Evolutionary conservation across 331 rosid species (phyloP), one percentile per base, ranked within the genome.

Genomic region (Rosa hybrid): DNA sequence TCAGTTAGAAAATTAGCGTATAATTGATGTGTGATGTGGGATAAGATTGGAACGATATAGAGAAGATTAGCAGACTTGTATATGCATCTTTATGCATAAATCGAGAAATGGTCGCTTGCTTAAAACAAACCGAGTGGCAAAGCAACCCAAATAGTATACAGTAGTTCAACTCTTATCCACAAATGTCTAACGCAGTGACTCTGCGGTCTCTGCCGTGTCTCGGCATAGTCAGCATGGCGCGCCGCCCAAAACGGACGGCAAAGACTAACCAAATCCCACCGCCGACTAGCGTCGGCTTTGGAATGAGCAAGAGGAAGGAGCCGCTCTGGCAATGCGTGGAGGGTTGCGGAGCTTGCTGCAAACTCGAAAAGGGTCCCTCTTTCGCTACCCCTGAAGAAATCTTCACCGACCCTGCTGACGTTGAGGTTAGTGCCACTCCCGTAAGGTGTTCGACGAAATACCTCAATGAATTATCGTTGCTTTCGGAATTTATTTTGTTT

Each of bases 291-390:
- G 57, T 34, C 12, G 91, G 91, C 73, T 87, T 89, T 46, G 84
- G 89, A 6, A 64, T 80, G 59, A 3, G 72, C 48, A 67, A 68
- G 46, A 88, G 75, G 80, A 90, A 89, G 79, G 90, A 90, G 23
- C 64, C 72, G 4, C 21, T 74, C 6, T 95, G 98, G 98, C 88
- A 78, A 23, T 95, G 99, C 85, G 93, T 90, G 17, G 94, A 93
- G 81, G 89, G 92, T 13, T 95, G 99, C 60, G 99, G 99, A 0
- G 98, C 98, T 51, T 95, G 98, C 83, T 92, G 99, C 82, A 92
- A 90, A 82, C 94, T 95, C 30, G 84, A 86, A 50, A 92, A 89
- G 59, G 98, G 93, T 25, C 92, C 96, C 7, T 91, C 94, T 83
- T 92, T 91, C 69, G 77, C 91, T 76, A 82, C 97, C 9, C 97